Percentiles rank a stretch among this genome's conserved stretches.
Conservation (phyloP, 768 basidiomycete genomes). For the Filobasidium floriforme region DNA sequence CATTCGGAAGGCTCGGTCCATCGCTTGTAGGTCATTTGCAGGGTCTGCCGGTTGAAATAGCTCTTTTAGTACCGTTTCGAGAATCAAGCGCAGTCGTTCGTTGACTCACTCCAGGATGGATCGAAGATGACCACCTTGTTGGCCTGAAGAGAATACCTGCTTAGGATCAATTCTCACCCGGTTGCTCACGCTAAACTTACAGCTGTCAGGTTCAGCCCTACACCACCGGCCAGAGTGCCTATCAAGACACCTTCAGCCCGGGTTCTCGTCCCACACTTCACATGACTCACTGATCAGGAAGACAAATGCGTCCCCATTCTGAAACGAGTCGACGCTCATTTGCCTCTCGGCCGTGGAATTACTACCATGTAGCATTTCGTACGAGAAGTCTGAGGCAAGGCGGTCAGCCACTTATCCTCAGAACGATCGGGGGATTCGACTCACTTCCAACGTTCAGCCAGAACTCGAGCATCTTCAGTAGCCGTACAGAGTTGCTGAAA, state of each 20-base stretch:
- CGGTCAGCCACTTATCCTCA: not conserved
- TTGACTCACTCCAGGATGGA: slow-evolving; percentile 82
- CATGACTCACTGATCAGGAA: slow-evolving; percentile 63
- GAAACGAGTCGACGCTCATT: slow-evolving; percentile 77
- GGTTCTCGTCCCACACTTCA: not conserved
- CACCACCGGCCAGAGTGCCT: slow-evolving; percentile 74
- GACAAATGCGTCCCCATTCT: slow-evolving; percentile 64
- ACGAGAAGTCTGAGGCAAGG: slow-evolving; percentile 39
- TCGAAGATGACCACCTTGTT: slow-evolving; percentile 94
- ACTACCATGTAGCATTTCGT: slow-evolving; percentile 71
- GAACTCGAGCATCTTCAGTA: slow-evolving; percentile 76
- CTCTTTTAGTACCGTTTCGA: not conserved
- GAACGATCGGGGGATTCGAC: not conserved
- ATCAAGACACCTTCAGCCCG: no score
- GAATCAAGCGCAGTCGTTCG: no score
- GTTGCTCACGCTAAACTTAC: no score
- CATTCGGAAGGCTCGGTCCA: slow-evolving; percentile 45
- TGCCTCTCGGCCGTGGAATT: slow-evolving; percentile 64
- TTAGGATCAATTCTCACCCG: no score
- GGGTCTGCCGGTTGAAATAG: slow-evolving; percentile 56
- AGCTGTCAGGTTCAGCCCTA: slow-evolving; percentile 78
- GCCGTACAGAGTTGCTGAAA: slow-evolving; percentile 85
- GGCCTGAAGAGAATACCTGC: slow-evolving; percentile 41
- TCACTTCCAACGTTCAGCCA: slow-evolving; percentile 10
- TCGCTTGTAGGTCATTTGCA: slow-evolving; percentile 72